A percentile compares a stretch with the other conserved stretches of the same genome.
Conservation (phyloP, 192 early-diverging fungal genomes). For the Backusella australiensis region DNA sequence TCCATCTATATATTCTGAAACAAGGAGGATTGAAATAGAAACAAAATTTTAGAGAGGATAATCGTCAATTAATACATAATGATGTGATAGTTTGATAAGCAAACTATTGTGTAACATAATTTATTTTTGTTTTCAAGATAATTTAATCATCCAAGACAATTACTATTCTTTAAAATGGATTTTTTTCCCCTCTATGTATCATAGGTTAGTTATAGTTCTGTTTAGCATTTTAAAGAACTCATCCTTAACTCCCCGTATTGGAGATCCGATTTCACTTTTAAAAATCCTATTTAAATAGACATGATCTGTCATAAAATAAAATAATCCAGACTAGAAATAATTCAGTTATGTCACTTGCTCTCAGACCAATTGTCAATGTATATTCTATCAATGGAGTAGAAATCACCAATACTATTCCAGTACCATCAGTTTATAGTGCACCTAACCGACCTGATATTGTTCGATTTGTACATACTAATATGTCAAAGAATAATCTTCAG, state of each 20-base stretch:
- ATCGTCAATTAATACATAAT: not conserved
- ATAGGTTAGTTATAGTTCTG: not conserved
- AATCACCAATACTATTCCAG: conserved; percentile 70
- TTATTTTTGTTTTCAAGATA: too few species aligned
- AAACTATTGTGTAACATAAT: not conserved
- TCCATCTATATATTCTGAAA: not conserved
- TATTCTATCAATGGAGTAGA: conserved; percentile 78
- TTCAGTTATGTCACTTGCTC: conserved; percentile 17
- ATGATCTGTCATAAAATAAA: not conserved
- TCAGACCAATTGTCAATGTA: conserved; percentile 90
- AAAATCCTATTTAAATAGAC: not conserved
- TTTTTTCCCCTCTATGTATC: not conserved
- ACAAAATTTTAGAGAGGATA: not conserved
- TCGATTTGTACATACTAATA: conserved; percentile 94
- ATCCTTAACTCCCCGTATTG: not conserved
- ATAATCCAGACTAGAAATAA: not conserved
- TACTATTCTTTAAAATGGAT: too few species aligned
- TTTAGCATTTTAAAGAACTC: not conserved
- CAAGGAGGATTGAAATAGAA: not conserved
- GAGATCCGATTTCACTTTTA: not conserved
- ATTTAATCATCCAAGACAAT: too few species aligned
- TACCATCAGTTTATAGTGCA: conserved; percentile 93
- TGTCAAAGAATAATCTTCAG: conserved; percentile 99
- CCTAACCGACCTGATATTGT: conserved; percentile 97
- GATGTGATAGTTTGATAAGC: not conserved